Evolutionary conservation across 192 early-diverging fungal species (phyloP).

Genomic region (Backusella sp.): DNA sequence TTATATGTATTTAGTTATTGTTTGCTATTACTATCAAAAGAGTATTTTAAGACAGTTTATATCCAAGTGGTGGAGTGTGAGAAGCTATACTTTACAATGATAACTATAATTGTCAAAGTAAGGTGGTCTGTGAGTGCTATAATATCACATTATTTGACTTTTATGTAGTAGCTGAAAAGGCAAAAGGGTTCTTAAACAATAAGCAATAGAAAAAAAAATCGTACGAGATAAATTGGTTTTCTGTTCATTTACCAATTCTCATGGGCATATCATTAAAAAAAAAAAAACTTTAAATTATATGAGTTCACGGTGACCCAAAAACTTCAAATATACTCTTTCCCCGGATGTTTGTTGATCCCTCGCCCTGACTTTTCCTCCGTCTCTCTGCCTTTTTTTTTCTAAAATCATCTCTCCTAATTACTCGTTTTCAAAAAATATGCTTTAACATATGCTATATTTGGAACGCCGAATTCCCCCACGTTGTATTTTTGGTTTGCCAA

Average conservation of each 20-base stretch:
- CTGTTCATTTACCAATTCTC: neutral
- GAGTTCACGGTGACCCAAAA: neutral
- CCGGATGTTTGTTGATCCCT: neutral
- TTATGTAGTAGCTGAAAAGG: neutral
- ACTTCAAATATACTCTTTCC: neutral
- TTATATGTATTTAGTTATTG: neutral
- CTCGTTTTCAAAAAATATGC: neutral
- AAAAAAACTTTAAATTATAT: neutral
- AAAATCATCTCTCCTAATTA: neutral
- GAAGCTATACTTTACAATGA: neutral
- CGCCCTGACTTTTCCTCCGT: neutral
- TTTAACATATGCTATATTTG: neutral
- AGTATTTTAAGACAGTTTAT: neutral
- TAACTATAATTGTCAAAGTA: slow-evolving; percentile 1
- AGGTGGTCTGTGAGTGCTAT: neutral
- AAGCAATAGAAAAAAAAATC: neutral
- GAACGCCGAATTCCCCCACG: neutral
- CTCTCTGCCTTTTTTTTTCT: neutral
- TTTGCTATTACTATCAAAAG: neutral
- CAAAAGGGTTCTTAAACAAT: neutral
- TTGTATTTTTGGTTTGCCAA: neutral
- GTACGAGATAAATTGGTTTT: neutral
- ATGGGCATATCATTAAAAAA: neutral
- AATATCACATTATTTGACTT: slow-evolving; percentile 2
- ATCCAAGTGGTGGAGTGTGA: neutral